These are phyloP conservation scores for Barnettozyma sucrosica DNA, from an alignment of 805 yeast species.

Conservation along the genomic window DNA sequence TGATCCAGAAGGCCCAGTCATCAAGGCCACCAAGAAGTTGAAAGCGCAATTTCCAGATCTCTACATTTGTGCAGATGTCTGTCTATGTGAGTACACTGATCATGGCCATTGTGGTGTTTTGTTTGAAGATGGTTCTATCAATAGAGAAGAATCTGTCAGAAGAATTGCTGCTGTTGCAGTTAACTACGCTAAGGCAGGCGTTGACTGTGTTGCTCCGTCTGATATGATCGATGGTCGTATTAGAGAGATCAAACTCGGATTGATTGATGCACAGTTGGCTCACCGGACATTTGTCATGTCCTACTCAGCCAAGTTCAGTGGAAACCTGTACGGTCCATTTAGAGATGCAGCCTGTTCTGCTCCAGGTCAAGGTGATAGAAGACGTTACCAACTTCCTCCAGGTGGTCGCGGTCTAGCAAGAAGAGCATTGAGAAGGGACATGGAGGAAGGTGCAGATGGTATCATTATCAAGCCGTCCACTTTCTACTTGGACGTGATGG, in stretches of 20 bases:
- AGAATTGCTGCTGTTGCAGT: constrained; percentile 93
- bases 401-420: constrained; percentile 93
- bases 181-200: constrained; percentile 93
- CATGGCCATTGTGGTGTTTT: constrained; percentile 98
- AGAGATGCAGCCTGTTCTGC: constrained; percentile 94
- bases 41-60: constrained; percentile 68
- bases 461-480: constrained; percentile 94
- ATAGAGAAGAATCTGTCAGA: constrained; percentile 65
- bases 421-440: constrained; percentile 80
- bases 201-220: constrained; percentile 91
- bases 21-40: constrained; percentile 64
- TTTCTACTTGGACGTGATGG: constrained; percentile 84
- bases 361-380: constrained; percentile 88
- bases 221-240: constrained; percentile 98
- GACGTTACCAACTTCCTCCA: constrained; percentile 87
- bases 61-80: constrained; percentile 89
- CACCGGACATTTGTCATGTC: constrained; percentile 88
- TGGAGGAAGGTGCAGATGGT: constrained; percentile 92
- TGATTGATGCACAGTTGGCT: constrained; percentile 75
- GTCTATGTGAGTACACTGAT: constrained; percentile 91
- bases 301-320: constrained; percentile 90
- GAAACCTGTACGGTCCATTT: constrained; percentile 92
- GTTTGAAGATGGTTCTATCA: constrained; percentile 79
- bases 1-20: constrained; percentile 94
- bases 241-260: constrained; percentile 77